phyloP scores from a whole-genome alignment of 306 rosid species.

The Arachis stenosperma region DNA sequence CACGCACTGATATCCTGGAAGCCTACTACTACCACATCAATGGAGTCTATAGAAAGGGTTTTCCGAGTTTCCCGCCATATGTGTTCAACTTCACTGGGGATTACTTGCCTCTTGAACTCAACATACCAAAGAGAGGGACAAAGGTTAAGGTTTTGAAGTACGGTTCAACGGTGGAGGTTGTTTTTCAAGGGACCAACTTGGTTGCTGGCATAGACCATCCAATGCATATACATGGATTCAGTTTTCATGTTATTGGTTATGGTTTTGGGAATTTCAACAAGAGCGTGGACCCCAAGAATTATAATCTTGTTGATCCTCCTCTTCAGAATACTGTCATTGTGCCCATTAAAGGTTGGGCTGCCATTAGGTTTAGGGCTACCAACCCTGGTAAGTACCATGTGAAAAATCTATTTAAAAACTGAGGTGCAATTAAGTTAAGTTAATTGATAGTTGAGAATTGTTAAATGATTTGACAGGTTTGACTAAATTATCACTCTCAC shows the following conservation, averaged over 20 bases:
- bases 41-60: constrained; percentile 34
- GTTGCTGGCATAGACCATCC: constrained; percentile 56
- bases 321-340: constrained; percentile 50
- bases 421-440: too few species aligned
- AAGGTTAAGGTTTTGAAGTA: constrained; percentile 52
- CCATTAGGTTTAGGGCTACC: constrained; percentile 42
- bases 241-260: constrained; percentile 57
- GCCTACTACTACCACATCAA: constrained; percentile 55
- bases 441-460: too few species aligned
- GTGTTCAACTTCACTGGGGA: constrained; percentile 45
- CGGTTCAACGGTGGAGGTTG: constrained; percentile 48
- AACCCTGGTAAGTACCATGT: constrained; percentile 55
- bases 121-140: constrained; percentile 43
- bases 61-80: constrained; percentile 52
- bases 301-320: constrained; percentile 70
- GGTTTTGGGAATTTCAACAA: constrained; percentile 64
- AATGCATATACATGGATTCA: constrained; percentile 61
- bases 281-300: constrained; percentile 45
- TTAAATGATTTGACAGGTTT: too few species aligned
- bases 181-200: constrained; percentile 52
- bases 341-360: constrained; percentile 61
- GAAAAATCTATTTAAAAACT: background rate
- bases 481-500: too few species aligned
- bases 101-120: constrained; percentile 34
- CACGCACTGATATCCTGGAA: constrained; percentile 48